These are phyloP conservation scores for Serendipita sp. DNA, from an alignment of 768 basidiomycete genomes.

Conservation along the genomic window DNA sequence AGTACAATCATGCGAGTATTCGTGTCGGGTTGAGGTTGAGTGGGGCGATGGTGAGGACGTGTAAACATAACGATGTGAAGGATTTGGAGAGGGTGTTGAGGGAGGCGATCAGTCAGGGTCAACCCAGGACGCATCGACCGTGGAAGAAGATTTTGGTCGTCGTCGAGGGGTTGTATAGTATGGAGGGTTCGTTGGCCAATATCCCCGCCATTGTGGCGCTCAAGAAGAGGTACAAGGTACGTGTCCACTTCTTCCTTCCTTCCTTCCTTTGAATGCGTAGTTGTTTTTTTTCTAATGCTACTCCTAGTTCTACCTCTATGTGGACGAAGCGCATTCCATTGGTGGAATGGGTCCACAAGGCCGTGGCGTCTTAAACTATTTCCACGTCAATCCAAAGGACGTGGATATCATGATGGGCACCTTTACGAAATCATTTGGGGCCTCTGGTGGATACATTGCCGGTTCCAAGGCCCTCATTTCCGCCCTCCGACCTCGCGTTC, in stretches of 20 bases:
- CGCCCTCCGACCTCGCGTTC: slow-evolving; percentile 61
- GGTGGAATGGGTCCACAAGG: slow-evolving; percentile 91
- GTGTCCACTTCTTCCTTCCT: slow-evolving; percentile 10
- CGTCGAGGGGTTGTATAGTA: slow-evolving; percentile 91
- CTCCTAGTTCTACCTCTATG: slow-evolving; percentile 76
- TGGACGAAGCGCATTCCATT: slow-evolving; percentile 96
- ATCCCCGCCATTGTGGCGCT: slow-evolving; percentile 69
- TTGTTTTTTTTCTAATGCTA: neutral
- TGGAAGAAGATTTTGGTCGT: slow-evolving; percentile 97
- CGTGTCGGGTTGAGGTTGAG: slow-evolving; percentile 81
- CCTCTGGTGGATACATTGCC: slow-evolving; percentile 88
- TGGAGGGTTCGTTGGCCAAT: slow-evolving; percentile 93
- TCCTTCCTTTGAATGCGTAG: neutral
- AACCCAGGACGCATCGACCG: slow-evolving; percentile 93
- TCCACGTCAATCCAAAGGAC: slow-evolving; percentile 58
- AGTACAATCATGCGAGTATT: slow-evolving; percentile 91
- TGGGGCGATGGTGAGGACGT: slow-evolving; percentile 79
- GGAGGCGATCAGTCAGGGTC: slow-evolving; percentile 92
- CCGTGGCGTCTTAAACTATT: slow-evolving; percentile 91
- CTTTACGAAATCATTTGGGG: slow-evolving; percentile 89
- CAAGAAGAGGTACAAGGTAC: slow-evolving; percentile 89
- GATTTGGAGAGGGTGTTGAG: slow-evolving; percentile 63
- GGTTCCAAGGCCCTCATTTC: slow-evolving; percentile 71
- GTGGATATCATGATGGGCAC: slow-evolving; percentile 98
- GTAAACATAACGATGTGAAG: slow-evolving; percentile 93